Evolutionary conservation across 176 grass and related monocot species (phyloP), one percentile per base, ranked within the genome.

Genomic region (Rhynchospora pubera): DNA sequence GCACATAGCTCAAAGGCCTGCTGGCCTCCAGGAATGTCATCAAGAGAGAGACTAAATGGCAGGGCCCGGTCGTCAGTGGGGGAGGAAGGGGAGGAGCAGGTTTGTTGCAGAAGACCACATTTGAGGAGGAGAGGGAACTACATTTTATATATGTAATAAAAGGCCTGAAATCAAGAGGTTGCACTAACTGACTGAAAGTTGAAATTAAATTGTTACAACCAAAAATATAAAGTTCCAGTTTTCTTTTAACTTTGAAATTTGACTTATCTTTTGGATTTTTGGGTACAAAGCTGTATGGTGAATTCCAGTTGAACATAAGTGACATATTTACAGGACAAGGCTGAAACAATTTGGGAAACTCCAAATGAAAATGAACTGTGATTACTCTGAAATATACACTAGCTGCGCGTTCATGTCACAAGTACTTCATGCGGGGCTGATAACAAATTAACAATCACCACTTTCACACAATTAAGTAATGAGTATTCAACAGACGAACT

Each of bases 81-180:
- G 1, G 86, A 83, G 81, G 77, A 80, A 19, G 77, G 18, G 16
- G 90, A 84, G 45, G 91, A 89, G 88, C 88, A 94, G 23, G 94
- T 74, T 59, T 81, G 88, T 87, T 94, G 95, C 45, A 98, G 79
- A 78, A 91, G 95, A 57, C 90, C 92, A 42, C 95, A 98, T 83
- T 93, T 98, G 76, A 98, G 92, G n/a, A 98, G 90, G 22, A 98
- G 92, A 23, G 92, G 95, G 85, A 94, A 98, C 95, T 98, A 94
- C 95, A 98, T 77, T 87, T 79, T 80, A 94, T 28, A 79, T 45
- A 52, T 75, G 71, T 45, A 75, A 75, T 52, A 91, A 92, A 91
- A 90, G 85, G 90, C 87, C 90, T 93, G 88, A 91, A 97, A 94
- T 97, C 85, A 97, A 92, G 85, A 94, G 83, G 57, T 88, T 89